These are phyloP conservation scores for Raffaelea ambrosiae DNA, from an alignment of 2,329 filamentous ascomycete species.

Conservation along the genomic window DNA sequence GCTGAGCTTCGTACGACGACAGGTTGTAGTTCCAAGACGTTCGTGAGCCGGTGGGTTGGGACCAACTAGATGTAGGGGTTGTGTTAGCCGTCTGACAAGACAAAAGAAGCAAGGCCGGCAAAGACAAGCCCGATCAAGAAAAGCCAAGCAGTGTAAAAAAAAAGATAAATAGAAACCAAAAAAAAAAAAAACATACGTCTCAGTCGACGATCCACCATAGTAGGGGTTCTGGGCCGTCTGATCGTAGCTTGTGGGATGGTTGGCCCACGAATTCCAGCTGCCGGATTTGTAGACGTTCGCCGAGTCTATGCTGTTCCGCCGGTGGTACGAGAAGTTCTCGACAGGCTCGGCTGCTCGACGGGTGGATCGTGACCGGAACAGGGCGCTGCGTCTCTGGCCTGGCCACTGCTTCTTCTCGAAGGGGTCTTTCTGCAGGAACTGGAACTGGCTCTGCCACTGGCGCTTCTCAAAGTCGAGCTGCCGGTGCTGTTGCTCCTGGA, in stretches of 20 bases:
- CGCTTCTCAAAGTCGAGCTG: conserved; percentile 9
- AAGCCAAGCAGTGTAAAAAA: background rate
- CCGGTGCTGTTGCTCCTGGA: conserved; percentile 9
- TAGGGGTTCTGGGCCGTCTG: conserved; percentile 15
- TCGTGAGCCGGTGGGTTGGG: conserved; percentile 21
- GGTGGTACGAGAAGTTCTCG: conserved; percentile 13
- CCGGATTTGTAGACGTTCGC: conserved; percentile 10
- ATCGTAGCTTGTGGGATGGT: conserved; percentile 21
- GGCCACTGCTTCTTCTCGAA: background rate
- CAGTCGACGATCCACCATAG: conserved; percentile 17
- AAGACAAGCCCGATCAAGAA: no score
- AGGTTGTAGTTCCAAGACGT: conserved; percentile 34
- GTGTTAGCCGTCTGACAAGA: no score
- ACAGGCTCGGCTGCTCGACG: conserved; percentile 15
- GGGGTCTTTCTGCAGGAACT: background rate
- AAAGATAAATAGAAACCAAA: background rate
- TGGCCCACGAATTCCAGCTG: conserved; percentile 3
- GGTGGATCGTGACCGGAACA: conserved; percentile 29
- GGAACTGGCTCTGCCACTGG: background rate
- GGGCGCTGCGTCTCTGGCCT: conserved; percentile 11
- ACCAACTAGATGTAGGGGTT: conserved; percentile 17
- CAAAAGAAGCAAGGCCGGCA: no score
- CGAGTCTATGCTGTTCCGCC: conserved; percentile 22
- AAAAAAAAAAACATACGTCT: conserved; percentile 16
- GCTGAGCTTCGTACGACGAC: conserved; percentile 35